Base-by-base conservation (phyloP, 805 yeast genomes). In the Saccharomycopsis vini region DNA sequence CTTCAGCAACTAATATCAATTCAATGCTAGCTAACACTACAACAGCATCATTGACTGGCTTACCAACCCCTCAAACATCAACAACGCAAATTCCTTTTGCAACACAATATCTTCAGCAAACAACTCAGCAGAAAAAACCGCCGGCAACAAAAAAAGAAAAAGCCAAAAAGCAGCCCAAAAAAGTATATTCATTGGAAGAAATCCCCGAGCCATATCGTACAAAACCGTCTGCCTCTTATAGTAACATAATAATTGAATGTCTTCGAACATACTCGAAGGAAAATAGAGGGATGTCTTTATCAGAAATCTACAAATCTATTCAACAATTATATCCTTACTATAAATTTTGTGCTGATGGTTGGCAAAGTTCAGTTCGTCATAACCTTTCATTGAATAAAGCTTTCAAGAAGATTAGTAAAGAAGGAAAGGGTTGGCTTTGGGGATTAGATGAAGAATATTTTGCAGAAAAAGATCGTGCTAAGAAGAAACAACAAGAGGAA, bases 311-410 rank as follows among this genome's bases (percentile, higher is more conserved):
- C 61, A 82, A 81, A 43, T 85, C 87, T 1, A 88, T 92, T 39
- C 83, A 84, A 60, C 94, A 85, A 36, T 61, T 84, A 10, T 90
- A 82, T 62, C 97, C 97, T 2, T 92, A 85, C 64, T 92, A 86
- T 63, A 75, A 80, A 54, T 90, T 86, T 62, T 89, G 97, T 55
- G 90, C 95, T 0, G 95, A 88, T 60, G 97, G 97, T 2, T 92
- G 98, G 98, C 98, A 92, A 64, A 81, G 92, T 64, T 88, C 96
- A 5, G 90, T 92, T 53, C 79, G 98, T 54, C 98, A 92, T 63
- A 92, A 92, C 60, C 67, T 92, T 44, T 88, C 97, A 2, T 69
- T 92, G 52, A 88, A 88, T 62, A 87, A 86, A 62, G 79, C 90
- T 5, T 92, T 90, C 65, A 71, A 76, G 42, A 83, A 83, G 56